These are phyloP conservation scores for Cicer chorassanicum DNA, from an alignment of 306 rosid species.

Conservation along the genomic window DNA sequence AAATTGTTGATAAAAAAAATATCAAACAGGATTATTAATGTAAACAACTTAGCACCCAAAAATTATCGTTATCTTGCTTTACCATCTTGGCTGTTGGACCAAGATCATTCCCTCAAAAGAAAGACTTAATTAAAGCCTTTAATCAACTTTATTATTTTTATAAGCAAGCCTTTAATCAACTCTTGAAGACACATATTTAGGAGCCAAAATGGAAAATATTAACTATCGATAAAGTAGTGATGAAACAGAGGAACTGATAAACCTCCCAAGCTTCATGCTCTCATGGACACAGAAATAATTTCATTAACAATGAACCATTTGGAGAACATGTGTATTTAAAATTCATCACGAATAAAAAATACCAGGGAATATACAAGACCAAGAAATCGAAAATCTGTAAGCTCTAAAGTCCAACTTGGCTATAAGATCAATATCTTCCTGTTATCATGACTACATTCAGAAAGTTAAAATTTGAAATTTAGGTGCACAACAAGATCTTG, in stretches of 20 bases:
- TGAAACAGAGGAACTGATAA: slow-evolving; percentile 28
- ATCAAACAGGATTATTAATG: neutral
- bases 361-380: slow-evolving; percentile 97
- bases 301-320: slow-evolving; percentile 11
- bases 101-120: neutral
- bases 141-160: no score
- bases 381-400: slow-evolving; percentile 88
- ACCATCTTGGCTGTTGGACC: neutral
- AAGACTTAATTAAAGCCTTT: no score
- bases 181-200: neutral
- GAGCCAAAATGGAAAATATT: neutral
- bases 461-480: slow-evolving; percentile 29
- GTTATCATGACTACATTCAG: slow-evolving; percentile 42
- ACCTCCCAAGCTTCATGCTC: neutral
- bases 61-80: neutral
- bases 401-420: slow-evolving; percentile 85
- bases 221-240: neutral
- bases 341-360: slow-evolving; percentile 42
- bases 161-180: neutral
- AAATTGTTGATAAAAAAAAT: neutral
- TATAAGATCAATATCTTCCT: slow-evolving; percentile 92
- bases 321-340: neutral
- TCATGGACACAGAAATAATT: slow-evolving; percentile 26
- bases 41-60: neutral
- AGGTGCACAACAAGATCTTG: neutral